Percentiles rank a stretch among this genome's conserved stretches.
Evolutionary conservation across 2,329 filamentous ascomycete species (phyloP).

Genomic region (Alternaria ethzedia): DNA sequence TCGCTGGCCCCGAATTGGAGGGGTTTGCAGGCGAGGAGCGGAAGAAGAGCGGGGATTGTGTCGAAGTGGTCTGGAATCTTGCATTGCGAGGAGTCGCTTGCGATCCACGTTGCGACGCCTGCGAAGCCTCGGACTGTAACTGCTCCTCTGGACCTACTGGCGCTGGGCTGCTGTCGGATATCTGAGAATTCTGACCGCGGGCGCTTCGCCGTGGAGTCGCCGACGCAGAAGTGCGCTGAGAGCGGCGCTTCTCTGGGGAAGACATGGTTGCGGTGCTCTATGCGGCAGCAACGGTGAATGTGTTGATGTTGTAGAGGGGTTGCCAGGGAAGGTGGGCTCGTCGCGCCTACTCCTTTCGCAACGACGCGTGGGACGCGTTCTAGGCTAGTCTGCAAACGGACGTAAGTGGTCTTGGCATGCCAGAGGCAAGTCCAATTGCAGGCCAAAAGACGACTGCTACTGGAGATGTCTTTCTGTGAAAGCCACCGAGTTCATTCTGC

Average conservation of each 20-base stretch:
- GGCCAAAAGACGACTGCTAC: background rate
- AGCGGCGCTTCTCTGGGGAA: conserved; percentile 64
- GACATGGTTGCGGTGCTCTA: conserved; percentile 58
- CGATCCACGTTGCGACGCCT: conserved; percentile 47
- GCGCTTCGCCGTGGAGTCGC: conserved; percentile 62
- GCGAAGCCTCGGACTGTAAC: conserved; percentile 51
- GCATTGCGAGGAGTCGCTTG: conserved; percentile 56
- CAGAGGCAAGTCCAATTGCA: background rate
- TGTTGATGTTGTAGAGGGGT: conserved; percentile 14
- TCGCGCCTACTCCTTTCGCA: conserved; percentile 21
- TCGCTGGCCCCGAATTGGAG: conserved; percentile 48
- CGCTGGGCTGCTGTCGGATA: conserved; percentile 58
- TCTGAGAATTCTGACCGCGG: conserved; percentile 61
- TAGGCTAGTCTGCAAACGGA: conserved; percentile 20
- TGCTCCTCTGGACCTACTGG: conserved; percentile 52
- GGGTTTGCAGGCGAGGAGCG: conserved; percentile 64
- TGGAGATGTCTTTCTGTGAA: background rate
- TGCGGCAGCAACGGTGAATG: conserved; percentile 5
- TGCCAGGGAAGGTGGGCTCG: conserved; percentile 21
- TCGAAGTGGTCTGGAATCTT: conserved; percentile 51
- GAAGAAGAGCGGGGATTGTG: conserved; percentile 80
- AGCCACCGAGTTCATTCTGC: background rate
- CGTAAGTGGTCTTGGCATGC: conserved; percentile 15
- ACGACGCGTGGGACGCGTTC: conserved; percentile 33
- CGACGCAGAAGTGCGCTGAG: conserved; percentile 61